These are phyloP conservation scores for Triadica sebifera DNA, from an alignment of 345 rosid genomes.

Conservation along the genomic window DNA sequence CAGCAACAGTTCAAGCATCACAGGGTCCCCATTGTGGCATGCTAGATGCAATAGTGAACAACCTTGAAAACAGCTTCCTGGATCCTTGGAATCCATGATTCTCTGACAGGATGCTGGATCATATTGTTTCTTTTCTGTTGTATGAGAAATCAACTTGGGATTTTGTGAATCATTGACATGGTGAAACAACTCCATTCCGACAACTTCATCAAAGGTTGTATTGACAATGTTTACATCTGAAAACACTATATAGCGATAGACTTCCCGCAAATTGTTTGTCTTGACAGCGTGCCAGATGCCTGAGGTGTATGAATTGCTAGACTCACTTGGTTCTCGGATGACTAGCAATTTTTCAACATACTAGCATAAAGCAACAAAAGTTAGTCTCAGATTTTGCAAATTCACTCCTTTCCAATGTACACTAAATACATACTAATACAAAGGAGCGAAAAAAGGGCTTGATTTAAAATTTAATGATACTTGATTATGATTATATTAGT, in stretches of 20 bases:
- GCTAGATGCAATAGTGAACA: constrained; percentile 81
- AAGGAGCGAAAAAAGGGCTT: background rate
- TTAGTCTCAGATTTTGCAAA: constrained; percentile 11
- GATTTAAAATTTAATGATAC: background rate
- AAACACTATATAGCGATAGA: constrained; percentile 60
- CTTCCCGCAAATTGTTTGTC: constrained; percentile 55
- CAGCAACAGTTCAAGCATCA: constrained; percentile 72
- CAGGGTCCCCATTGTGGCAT: constrained; percentile 51
- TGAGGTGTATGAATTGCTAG: constrained; percentile 28
- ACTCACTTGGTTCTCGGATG: constrained; percentile 34
- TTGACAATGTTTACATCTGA: constrained; percentile 46
- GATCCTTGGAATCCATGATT: constrained; percentile 52
- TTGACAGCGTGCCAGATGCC: constrained; percentile 75
- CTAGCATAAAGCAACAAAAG: constrained; percentile 34
- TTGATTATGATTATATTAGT: background rate
- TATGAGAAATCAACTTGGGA: constrained; percentile 12
- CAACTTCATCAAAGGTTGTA: constrained; percentile 54
- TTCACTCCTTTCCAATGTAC: background rate
- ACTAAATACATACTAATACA: background rate
- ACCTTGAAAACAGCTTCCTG: constrained; percentile 70
- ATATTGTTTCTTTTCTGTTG: constrained; percentile 27
- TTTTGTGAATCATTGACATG: constrained; percentile 31
- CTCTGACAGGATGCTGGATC: constrained; percentile 62
- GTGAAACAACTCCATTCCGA: constrained; percentile 36
- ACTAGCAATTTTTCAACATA: constrained; percentile 67